These are phyloP conservation scores for Striga hermonthica DNA, from an alignment of 305 asterid species.

Conservation along the genomic window DNA sequence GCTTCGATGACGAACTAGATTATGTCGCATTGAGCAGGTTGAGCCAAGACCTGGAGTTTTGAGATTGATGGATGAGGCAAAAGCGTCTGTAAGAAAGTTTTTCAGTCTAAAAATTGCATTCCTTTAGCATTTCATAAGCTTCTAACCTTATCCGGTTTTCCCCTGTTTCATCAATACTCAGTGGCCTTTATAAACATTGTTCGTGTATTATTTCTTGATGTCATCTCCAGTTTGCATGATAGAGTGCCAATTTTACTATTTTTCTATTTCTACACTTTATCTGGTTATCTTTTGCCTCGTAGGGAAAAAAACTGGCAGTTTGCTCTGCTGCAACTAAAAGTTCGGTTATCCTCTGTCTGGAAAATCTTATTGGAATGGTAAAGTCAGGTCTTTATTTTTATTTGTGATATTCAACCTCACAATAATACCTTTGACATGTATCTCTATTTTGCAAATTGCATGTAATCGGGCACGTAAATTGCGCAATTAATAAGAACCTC, in stretches of 20 bases:
- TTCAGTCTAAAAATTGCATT: slow-evolving; percentile 13
- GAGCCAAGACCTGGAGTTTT: slow-evolving; percentile 92
- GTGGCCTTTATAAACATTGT: background rate
- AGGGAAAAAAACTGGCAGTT: slow-evolving; percentile 88
- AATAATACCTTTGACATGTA: too few species aligned
- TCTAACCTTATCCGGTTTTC: slow-evolving; percentile 19
- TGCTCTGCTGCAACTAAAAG: slow-evolving; percentile 99
- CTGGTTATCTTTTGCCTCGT: slow-evolving; percentile 28
- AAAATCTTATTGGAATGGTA: slow-evolving; percentile 85
- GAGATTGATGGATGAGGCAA: slow-evolving; percentile 95
- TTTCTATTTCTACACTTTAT: slow-evolving; percentile 7
- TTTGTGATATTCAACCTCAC: too few species aligned
- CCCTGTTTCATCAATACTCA: slow-evolving; percentile 1
- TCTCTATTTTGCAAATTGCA: too few species aligned
- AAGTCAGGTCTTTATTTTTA: background rate
- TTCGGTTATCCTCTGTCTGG: slow-evolving; percentile 84
- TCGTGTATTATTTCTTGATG: slow-evolving; percentile 1
- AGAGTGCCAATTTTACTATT: background rate
- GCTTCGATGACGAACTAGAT: slow-evolving; percentile 14
- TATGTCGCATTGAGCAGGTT: slow-evolving; percentile 53
- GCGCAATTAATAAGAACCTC: too few species aligned
- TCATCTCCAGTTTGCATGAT: background rate
- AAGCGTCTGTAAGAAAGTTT: slow-evolving; percentile 72
- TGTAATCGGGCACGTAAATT: too few species aligned
- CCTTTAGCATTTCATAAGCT: background rate